Evolutionary conservation across 1,284 basidiomycete species (phyloP).

Genomic region (Malassezia dermatis): DNA sequence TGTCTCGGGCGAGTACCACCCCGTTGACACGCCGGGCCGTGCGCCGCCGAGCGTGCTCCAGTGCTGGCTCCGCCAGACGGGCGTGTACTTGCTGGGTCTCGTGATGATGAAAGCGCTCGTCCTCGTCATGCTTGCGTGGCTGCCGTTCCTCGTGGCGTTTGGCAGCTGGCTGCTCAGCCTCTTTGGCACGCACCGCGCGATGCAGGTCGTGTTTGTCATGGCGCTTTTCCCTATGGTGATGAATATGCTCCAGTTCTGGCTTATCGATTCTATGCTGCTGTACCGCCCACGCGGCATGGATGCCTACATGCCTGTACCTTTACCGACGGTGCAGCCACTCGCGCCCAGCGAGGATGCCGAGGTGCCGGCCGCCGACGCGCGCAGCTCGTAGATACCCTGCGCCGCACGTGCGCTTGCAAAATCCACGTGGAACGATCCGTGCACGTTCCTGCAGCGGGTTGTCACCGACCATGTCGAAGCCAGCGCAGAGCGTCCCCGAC

Average conservation of each 20-base stretch:
- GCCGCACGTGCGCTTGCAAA: not conserved
- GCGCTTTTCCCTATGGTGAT: constrained; percentile 83
- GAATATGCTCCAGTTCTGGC: constrained; percentile 53
- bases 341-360: not conserved
- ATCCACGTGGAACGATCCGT: not conserved
- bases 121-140: constrained; percentile 64
- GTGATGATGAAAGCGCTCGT: constrained; percentile 70
- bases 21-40: constrained; percentile 19
- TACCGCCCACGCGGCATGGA: constrained; percentile 26
- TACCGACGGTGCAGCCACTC: not conserved
- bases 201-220: constrained; percentile 57
- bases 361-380: not conserved
- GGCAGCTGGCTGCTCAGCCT: constrained; percentile 75
- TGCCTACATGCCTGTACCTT: not conserved
- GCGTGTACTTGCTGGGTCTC: constrained; percentile 71
- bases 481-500: not conserved
- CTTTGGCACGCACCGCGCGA: constrained; percentile 55
- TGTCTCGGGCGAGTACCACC: constrained; percentile 75
- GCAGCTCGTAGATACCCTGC: not conserved
- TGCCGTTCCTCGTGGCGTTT: constrained; percentile 59
- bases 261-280: constrained; percentile 41
- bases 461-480: not conserved
- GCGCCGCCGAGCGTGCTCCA: constrained; percentile 13
- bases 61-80: constrained; percentile 73
- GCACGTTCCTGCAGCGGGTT: not conserved